Base-by-base conservation (phyloP, 768 basidiomycete species). In the Mycena metata region DNA sequence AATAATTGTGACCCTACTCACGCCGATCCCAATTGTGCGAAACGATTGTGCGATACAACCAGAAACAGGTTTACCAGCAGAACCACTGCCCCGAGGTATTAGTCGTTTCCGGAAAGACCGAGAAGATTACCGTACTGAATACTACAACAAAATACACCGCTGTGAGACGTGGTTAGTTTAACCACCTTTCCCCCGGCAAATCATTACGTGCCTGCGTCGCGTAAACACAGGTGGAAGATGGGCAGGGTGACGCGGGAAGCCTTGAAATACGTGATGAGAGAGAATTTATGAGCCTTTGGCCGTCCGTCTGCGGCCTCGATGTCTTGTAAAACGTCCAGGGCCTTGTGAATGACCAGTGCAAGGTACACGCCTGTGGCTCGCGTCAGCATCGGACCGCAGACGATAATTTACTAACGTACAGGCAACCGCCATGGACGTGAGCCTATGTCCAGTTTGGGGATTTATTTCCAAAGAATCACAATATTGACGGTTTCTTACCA, bases 401-500 rank as follows among this genome's bases (percentile, higher is more conserved):
- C 24, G n/a, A 33, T 10, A 47, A 46, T 43, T 23, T 21, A 60
- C 35, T 19, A 33, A 60, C 43, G 3, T 16, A 60, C 59, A 49
- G 26, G 45, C 59, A 26, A 60, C 59, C 33, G 46, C 43, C 59
- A 60, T 47, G 13, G 59, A 60, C 12, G 59, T 60, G 59, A 35
- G 12, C 57, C 57, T 43, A 35, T 23, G 16, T 51, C 26, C 26
- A 51, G 49, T 30, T 51, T 5, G 23, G 23, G 24, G 13, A 15
- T 47, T 47, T 23, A 47, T 47, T 47, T 47, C 21, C n/a, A 47
- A 23, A 21, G 8, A 23, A 47, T 33, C 16, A 17, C 33, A 35
- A 55, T 13, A 55, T 55, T 8, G 5, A 30, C 13, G 49, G 23
- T 30, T 16, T 9, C 42, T 30, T 30, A 60, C 46, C 43, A 60